Evolutionary conservation across 108 stramenopile species (phyloP).

Genomic region (Parietichytrium sp.): DNA sequence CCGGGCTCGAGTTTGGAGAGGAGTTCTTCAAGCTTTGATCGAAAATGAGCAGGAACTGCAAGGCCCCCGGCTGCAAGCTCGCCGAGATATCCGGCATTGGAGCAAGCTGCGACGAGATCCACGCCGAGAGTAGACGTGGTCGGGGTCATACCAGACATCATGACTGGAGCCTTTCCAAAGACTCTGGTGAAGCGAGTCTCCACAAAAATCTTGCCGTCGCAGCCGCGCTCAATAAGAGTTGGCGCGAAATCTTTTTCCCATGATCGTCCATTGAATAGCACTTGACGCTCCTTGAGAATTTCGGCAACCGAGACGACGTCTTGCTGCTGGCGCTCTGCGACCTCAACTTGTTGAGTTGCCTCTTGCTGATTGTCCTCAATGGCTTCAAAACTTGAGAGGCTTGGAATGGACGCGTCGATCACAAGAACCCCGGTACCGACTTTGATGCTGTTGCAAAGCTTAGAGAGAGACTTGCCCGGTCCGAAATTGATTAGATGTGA

Average conservation of each 20-base stretch:
- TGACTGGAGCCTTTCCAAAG: slow-evolving; percentile 22
- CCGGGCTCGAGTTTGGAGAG: neutral
- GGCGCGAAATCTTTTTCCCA: slow-evolving; percentile 15
- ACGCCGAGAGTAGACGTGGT: slow-evolving; percentile 37
- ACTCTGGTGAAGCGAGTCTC: neutral
- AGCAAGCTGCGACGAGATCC: slow-evolving; percentile 37
- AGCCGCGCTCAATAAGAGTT: neutral
- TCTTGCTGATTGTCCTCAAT: too few species aligned
- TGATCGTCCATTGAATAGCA: neutral
- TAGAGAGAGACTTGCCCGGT: neutral
- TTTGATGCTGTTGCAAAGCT: neutral
- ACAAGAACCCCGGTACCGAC: neutral
- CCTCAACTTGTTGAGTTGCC: too few species aligned
- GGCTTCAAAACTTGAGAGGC: too few species aligned
- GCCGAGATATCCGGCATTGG: slow-evolving; percentile 37
- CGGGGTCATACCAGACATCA: slow-evolving; percentile 45
- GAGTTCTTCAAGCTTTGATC: neutral
- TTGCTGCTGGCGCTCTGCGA: too few species aligned
- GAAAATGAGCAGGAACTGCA: neutral
- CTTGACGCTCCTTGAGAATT: neutral
- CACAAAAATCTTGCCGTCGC: slow-evolving; percentile 31
- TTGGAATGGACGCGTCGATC: neutral
- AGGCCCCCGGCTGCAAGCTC: slow-evolving; percentile 44
- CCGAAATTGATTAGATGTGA: neutral
- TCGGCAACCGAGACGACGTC: neutral